Evolutionary conservation across 345 rosid species (phyloP).

Genomic region (Bruguiera sexangula): DNA sequence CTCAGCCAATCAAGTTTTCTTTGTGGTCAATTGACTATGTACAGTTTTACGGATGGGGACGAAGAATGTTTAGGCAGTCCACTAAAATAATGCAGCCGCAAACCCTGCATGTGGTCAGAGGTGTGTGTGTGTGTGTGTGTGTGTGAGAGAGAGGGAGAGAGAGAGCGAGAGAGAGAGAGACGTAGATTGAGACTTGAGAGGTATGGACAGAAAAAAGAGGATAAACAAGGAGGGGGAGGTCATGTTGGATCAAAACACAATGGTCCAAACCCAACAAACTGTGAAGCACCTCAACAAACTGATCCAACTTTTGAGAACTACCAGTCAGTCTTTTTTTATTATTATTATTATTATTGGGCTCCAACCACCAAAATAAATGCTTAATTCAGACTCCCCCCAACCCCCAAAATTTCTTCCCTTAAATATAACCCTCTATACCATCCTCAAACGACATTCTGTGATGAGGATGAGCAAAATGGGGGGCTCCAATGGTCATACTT

Average conservation of each 20-base stretch:
- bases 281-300: slow-evolving; percentile 14
- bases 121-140: no score
- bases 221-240: not conserved
- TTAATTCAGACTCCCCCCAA: not conserved
- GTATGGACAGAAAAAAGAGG: not conserved
- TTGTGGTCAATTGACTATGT: no score
- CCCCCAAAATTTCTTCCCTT: not conserved
- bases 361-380: slow-evolving; percentile 13
- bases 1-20: no score
- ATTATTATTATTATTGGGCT: no score
- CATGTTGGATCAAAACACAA: not conserved
- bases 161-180: no score
- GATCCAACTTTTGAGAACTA: slow-evolving; percentile 21
- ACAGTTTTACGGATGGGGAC: no score
- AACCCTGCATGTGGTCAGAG: no score
- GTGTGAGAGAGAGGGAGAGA: no score
- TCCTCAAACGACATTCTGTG: not conserved
- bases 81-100: no score
- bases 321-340: slow-evolving; percentile 21
- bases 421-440: not conserved
- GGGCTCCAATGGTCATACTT: slow-evolving; percentile 1
- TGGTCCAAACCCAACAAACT: slow-evolving; percentile 27
- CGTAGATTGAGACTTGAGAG: no score
- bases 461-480: slow-evolving; percentile 11
- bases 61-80: no score